phyloP scores from a whole-genome alignment of 768 basidiomycete genomes.

The Tephrocybe sp. region DNA sequence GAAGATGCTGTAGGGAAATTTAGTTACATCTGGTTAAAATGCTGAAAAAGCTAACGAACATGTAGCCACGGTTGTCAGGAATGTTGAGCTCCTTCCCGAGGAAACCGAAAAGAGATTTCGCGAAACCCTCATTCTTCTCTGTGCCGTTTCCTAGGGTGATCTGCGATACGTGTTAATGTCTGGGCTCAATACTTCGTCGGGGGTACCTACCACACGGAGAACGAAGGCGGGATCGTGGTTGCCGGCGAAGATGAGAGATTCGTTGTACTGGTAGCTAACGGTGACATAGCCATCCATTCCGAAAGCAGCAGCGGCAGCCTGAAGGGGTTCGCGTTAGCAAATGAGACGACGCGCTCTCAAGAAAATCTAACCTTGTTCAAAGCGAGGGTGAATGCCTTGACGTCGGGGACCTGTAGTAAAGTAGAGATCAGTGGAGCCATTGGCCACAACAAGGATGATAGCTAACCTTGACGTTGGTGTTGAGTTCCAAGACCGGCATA shows the following conservation, averaged over 20 bases:
- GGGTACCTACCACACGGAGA: slow-evolving; percentile 2
- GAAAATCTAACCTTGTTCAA: slow-evolving; percentile 1
- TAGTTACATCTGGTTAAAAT: neutral
- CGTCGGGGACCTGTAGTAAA: slow-evolving; percentile 1
- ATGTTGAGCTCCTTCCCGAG: slow-evolving; percentile 3
- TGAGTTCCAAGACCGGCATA: slow-evolving; percentile 6
- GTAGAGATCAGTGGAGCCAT: neutral
- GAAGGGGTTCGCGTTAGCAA: neutral
- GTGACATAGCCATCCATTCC: slow-evolving; percentile 11
- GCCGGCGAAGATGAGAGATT: slow-evolving; percentile 5
- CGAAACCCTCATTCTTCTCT: slow-evolving; percentile 4
- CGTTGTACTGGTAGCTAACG: slow-evolving; percentile 5
- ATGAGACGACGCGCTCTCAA: too few relatives aligned
- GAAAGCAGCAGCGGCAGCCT: slow-evolving; percentile 4
- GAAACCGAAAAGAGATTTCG: slow-evolving; percentile 4
- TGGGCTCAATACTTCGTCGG: neutral
- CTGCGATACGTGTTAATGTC: neutral
- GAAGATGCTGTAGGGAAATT: slow-evolving; percentile 3
- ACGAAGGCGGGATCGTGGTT: slow-evolving; percentile 5
- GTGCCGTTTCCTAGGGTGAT: slow-evolving; percentile 5
- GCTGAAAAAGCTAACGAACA: slow-evolving; percentile 2
- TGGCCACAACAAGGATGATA: neutral
- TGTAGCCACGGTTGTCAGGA: slow-evolving; percentile 9
- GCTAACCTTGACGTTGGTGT: slow-evolving; percentile 8
- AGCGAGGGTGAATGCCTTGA: neutral